Conservation (phyloP, 2,329 filamentous ascomycete species). For the Cladosporium sp. region DNA sequence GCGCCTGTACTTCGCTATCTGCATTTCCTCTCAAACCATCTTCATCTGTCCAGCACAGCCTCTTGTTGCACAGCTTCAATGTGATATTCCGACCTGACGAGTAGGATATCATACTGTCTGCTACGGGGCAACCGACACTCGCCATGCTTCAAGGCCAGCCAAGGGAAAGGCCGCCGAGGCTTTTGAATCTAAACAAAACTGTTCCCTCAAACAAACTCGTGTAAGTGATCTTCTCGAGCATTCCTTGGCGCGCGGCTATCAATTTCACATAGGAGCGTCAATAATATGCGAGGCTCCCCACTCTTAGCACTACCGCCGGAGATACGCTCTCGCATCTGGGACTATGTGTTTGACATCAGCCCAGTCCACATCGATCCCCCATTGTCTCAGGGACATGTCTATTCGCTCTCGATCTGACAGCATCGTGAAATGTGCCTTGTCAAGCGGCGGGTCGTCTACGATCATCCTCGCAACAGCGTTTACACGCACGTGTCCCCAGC, state of each 20-base stretch:
- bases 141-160: no score
- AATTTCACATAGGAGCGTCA: neutral
- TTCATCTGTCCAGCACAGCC: no score
- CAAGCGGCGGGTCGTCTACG: no score
- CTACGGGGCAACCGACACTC: no score
- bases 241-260: neutral
- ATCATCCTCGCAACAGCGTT: no score
- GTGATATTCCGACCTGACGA: no score
- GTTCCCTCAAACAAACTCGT: neutral
- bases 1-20: no score
- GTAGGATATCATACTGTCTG: no score
- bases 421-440: neutral
- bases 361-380: slow-evolving; percentile 5
- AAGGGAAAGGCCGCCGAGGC: neutral
- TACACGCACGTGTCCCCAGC: no score
- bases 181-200: neutral
- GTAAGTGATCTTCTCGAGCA: neutral
- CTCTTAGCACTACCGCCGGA: slow-evolving; percentile 13
- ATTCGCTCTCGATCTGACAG: neutral
- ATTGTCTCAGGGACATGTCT: neutral
- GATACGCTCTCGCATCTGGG: slow-evolving; percentile 13
- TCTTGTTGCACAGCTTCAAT: no score
- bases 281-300: slow-evolving; percentile 7
- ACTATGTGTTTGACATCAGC: slow-evolving; percentile 7
- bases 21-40: no score